Base-by-base conservation (phyloP, 2,329 filamentous ascomycete genomes). In the Exophiala sideris region DNA sequence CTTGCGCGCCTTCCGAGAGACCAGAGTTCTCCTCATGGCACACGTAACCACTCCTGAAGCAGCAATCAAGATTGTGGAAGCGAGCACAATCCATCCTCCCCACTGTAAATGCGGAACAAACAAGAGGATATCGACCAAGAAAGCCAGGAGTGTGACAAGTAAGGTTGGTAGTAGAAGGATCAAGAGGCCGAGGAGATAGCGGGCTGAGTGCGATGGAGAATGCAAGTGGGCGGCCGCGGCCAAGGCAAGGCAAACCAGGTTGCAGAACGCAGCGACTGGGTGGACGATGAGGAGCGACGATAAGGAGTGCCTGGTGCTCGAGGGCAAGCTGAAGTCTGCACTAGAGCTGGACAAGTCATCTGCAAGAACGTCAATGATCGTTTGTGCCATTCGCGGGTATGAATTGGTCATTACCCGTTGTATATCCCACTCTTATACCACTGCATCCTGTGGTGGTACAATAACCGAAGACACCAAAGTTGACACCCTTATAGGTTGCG, bases 101-200 rank as follows among this genome's bases (percentile, higher is more conserved):
- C 91, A 97, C 67, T 86, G 83, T 74, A 96, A 76, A 71, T 97
- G 91, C 45, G 94, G 94, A 12, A 96, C 88, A 68, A 99, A 99
- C 18, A 99, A 79, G 33, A 99, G 77, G 21, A 97, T 89, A 71
- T 99, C 94, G 65, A 97, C 86, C 21, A 99, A 77, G 73, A 97
- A 97, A 20, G 91, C 88, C 52, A 96, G 79, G 1, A 96, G 79
- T 44, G 89, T 86, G 61, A 94, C 81, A 29, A 97, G 75, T 44
- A 97, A 84, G 7, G 91, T 91, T 46, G 95, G 81, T 58, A 97
- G 84, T 53, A 88, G 86, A 63, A 97, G 81, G 60, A 97, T 91
- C 61, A 96, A 86, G 33, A 97, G 77, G 24, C 83, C 81, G 33
- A 97, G 82, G 3, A 97, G 82, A 68, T 91, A 99, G 65, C 89